These are phyloP conservation scores for Penicillium brevicompactum DNA, from an alignment of 2,329 filamentous ascomycete genomes.

Conservation along the genomic window DNA sequence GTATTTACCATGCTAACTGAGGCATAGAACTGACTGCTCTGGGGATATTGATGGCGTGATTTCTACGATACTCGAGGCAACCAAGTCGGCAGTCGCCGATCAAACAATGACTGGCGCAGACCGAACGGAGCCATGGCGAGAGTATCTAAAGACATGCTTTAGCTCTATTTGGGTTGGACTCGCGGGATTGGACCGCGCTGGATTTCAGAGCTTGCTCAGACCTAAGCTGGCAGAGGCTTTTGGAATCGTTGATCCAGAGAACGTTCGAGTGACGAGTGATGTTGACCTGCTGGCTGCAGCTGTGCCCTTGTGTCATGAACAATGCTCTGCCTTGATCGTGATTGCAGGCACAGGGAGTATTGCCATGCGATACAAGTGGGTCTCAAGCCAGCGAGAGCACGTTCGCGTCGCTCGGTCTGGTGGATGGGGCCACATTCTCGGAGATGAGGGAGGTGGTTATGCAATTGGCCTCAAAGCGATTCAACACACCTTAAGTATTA, in stretches of 20 bases:
- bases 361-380: slow-evolving; percentile 41
- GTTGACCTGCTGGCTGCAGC: slow-evolving; percentile 42
- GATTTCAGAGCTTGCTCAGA: slow-evolving; percentile 30
- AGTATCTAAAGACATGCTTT: slow-evolving; percentile 21
- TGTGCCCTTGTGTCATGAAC: slow-evolving; percentile 14
- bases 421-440: slow-evolving; percentile 49
- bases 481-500: slow-evolving; percentile 31
- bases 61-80: slow-evolving; percentile 25
- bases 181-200: slow-evolving; percentile 44
- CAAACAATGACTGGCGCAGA: not conserved
- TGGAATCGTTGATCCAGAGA: slow-evolving; percentile 18
- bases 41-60: slow-evolving; percentile 27
- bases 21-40: slow-evolving; percentile 21
- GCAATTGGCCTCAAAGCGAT: slow-evolving; percentile 43
- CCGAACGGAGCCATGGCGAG: slow-evolving; percentile 4
- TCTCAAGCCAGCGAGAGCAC: slow-evolving; percentile 14
- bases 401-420: slow-evolving; percentile 39
- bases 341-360: slow-evolving; percentile 50
- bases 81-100: slow-evolving; percentile 16
- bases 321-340: slow-evolving; percentile 35
- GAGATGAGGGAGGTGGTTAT: slow-evolving; percentile 49
- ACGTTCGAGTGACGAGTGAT: slow-evolving; percentile 41
- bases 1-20: not conserved
- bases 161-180: slow-evolving; percentile 43
- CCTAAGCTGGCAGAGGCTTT: slow-evolving; percentile 32